Conservation (phyloP, 1,139 yeast species). For the Lodderomyces metapsilosis region DNA sequence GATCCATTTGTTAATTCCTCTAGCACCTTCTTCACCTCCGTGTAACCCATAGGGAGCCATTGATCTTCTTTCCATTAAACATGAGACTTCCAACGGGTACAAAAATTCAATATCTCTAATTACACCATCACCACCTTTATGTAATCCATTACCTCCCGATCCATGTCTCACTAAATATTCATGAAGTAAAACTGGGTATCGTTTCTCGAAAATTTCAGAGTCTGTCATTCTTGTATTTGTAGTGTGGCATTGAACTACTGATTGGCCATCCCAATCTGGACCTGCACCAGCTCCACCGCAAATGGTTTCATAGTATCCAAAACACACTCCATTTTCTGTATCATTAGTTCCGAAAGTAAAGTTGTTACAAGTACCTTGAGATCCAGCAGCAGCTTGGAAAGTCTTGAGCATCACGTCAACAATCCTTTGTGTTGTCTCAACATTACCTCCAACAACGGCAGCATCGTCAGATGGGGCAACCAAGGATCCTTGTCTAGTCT, state of each 20-base stretch:
- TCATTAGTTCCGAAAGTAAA: conserved; percentile 48
- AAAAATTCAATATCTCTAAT: conserved; percentile 47
- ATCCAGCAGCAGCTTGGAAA: conserved; percentile 67
- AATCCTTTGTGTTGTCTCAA: conserved; percentile 81
- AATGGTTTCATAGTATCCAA: conserved; percentile 50
- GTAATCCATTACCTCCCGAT: conserved; percentile 45
- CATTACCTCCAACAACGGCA: conserved; percentile 88
- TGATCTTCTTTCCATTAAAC: conserved; percentile 46
- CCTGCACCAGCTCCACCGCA: conserved; percentile 54
- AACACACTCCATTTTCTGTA: conserved; percentile 32
- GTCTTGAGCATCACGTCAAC: conserved; percentile 78
- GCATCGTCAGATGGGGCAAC: conserved; percentile 73
- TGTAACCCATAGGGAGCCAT: conserved; percentile 45
- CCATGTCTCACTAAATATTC: conserved; percentile 38
- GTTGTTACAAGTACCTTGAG: conserved; percentile 52
- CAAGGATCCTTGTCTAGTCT: conserved; percentile 67
- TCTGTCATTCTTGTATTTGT: conserved; percentile 51
- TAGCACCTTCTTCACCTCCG: conserved; percentile 40
- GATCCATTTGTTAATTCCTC: conserved; percentile 43
- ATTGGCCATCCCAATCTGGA: conserved; percentile 49
- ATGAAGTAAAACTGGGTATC: conserved; percentile 46
- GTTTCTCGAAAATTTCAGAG: conserved; percentile 45
- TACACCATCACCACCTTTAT: conserved; percentile 46
- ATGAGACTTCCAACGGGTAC: conserved; percentile 40
- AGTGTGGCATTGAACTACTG: conserved; percentile 48